A percentile compares a stretch with the other conserved stretches of the same genome.
Evolutionary conservation across 2,329 filamentous ascomycete species (phyloP).

Genomic region (Trichoderma polysporum): DNA sequence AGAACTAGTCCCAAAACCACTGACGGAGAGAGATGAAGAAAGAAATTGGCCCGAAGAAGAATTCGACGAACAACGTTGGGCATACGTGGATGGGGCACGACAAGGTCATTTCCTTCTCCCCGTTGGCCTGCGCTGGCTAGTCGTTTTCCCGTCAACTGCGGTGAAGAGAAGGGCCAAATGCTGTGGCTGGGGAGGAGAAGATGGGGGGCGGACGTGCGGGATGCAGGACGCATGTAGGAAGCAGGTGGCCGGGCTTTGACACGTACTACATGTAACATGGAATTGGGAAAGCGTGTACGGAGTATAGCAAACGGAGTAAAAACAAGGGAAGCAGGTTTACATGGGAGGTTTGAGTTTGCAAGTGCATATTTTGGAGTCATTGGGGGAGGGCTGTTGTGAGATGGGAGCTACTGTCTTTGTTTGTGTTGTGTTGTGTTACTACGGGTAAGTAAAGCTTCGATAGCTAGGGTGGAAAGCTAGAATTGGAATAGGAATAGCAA

Average conservation of each 20-base stretch:
- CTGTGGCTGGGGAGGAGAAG: background rate
- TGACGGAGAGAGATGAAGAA: background rate
- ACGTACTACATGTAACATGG: background rate
- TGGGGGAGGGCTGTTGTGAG: background rate
- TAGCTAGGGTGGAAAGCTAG: background rate
- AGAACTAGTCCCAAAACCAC: background rate
- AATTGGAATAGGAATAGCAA: too few species aligned
- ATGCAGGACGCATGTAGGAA: constrained; percentile 17
- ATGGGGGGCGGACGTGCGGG: background rate
- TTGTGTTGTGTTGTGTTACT: background rate
- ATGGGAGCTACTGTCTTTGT: background rate
- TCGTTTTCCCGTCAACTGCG: constrained; percentile 9
- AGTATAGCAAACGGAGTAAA: constrained; percentile 3
- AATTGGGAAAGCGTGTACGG: background rate
- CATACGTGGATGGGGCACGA: background rate
- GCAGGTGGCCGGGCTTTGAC: background rate
- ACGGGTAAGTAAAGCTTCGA: background rate
- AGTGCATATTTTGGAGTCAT: background rate
- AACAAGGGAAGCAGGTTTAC: background rate
- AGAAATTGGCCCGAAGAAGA: background rate
- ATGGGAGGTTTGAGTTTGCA: constrained; percentile 10
- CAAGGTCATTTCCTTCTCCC: background rate
- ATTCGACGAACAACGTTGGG: background rate
- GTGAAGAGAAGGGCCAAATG: constrained; percentile 5
- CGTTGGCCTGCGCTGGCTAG: background rate